Percentiles rank a stretch among this genome's conserved stretches.
These are phyloP conservation scores for Mycena belliarum DNA, from an alignment of 768 basidiomycete genomes.

Conservation along the genomic window DNA sequence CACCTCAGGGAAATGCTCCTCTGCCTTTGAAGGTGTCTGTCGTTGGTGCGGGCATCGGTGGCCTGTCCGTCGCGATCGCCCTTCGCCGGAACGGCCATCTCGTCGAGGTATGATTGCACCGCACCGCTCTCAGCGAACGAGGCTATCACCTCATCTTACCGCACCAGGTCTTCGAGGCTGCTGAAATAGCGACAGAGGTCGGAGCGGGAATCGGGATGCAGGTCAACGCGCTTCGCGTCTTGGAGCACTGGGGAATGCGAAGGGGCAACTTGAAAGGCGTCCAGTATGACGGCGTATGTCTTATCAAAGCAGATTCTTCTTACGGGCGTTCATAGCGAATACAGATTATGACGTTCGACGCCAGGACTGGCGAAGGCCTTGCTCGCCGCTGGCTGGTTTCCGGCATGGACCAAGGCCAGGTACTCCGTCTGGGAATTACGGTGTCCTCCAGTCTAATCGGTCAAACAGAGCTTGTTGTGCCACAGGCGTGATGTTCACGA, in stretches of 20 bases:
- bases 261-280: conserved; percentile 6
- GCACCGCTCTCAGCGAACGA: no score
- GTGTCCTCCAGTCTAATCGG: no score
- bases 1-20: background rate
- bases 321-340: background rate
- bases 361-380: background rate
- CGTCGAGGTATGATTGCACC: background rate
- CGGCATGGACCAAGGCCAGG: background rate
- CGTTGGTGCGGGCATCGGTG: conserved; percentile 15
- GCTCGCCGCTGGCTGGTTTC: background rate
- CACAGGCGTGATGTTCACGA: background rate
- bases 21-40: conserved; percentile 9
- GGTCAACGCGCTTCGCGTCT: conserved; percentile 9
- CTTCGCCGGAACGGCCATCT: conserved; percentile 11
- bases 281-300: background rate
- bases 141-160: background rate
- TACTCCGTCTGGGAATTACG: background rate
- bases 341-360: background rate
- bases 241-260: background rate
- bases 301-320: background rate
- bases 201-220: conserved; percentile 13
- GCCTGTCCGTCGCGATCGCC: conserved; percentile 9
- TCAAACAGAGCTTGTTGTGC: background rate
- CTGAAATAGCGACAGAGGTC: conserved; percentile 8
- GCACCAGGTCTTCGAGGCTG: conserved; percentile 13